Percentiles rank a stretch among this genome's conserved stretches.
phyloP scores from a whole-genome alignment of 441 rosid genomes.

The Croton laevigatus region DNA sequence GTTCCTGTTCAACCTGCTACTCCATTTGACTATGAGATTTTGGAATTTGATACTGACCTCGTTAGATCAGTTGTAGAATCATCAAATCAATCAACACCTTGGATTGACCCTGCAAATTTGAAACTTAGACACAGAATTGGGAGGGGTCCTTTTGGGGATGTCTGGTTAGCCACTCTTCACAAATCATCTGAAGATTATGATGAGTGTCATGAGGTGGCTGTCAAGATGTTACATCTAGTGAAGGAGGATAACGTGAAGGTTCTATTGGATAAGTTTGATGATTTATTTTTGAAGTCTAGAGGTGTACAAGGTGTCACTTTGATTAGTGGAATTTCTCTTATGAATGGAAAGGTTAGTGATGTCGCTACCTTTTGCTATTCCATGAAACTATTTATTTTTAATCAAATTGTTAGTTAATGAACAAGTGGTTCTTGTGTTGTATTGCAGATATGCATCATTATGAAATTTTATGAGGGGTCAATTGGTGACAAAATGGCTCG shows the following conservation, averaged over 20 bases:
- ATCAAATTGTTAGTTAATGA: conserved; percentile 5
- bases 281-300: conserved; percentile 54
- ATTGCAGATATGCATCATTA: conserved; percentile 59
- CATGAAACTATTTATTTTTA: not conserved
- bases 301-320: conserved; percentile 46
- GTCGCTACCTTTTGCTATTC: conserved; percentile 5
- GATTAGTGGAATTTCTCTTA: conserved; percentile 65
- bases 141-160: conserved; percentile 89
- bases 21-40: conserved; percentile 63
- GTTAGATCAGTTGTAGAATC: conserved; percentile 49
- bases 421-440: conserved; percentile 2
- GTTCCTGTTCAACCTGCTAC: conserved; percentile 36
- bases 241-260: conserved; percentile 51
- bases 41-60: conserved; percentile 57
- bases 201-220: conserved; percentile 73
- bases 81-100: conserved; percentile 38
- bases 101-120: conserved; percentile 66
- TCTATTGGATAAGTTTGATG: conserved; percentile 59
- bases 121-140: conserved; percentile 88
- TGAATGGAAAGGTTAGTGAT: conserved; percentile 62
- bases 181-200: conserved; percentile 55
- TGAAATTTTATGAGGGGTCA: conserved; percentile 88
- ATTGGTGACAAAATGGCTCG: conserved; percentile 76
- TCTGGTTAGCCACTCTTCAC: conserved; percentile 87
- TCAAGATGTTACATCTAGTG: conserved; percentile 68